Percentiles rank a stretch among this genome's conserved stretches.
These are phyloP conservation scores for Solanum piurae DNA, from an alignment of 257 asterid genomes.

Conservation along the genomic window DNA sequence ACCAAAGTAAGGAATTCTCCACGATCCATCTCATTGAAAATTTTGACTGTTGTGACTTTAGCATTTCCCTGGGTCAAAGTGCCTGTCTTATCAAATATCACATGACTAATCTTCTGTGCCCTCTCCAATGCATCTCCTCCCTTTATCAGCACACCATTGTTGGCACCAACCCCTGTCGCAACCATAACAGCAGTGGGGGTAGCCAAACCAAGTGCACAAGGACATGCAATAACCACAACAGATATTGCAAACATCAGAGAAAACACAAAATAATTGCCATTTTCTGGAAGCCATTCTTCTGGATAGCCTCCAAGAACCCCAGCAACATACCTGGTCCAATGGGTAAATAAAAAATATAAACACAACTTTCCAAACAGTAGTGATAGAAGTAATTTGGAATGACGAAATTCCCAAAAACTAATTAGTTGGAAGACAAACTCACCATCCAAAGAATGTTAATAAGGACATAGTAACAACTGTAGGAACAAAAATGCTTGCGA, in stretches of 20 bases:
- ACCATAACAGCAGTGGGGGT: slow-evolving; percentile 99
- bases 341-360: not conserved
- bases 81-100: slow-evolving; percentile 93
- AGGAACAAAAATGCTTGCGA: slow-evolving; percentile 95
- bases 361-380: not conserved
- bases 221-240: slow-evolving; percentile 92
- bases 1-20: slow-evolving; percentile 90
- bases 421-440: slow-evolving; percentile 16
- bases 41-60: slow-evolving; percentile 66
- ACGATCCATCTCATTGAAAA: slow-evolving; percentile 82
- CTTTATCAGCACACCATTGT: slow-evolving; percentile 92
- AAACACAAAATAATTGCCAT: slow-evolving; percentile 77
- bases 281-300: slow-evolving; percentile 71
- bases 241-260: slow-evolving; percentile 97
- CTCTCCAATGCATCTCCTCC: slow-evolving; percentile 98
- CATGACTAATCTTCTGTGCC: slow-evolving; percentile 80
- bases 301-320: slow-evolving; percentile 87
- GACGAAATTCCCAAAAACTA: not conserved
- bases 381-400: not conserved
- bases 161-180: slow-evolving; percentile 98
- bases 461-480: slow-evolving; percentile 56
- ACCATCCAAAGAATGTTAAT: slow-evolving; percentile 86
- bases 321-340: slow-evolving; percentile 55
- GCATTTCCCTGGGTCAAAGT: slow-evolving; percentile 98
- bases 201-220: slow-evolving; percentile 99